Conservation (phyloP, 2,329 filamentous ascomycete species). For the Trichoderma oligosporum region DNA sequence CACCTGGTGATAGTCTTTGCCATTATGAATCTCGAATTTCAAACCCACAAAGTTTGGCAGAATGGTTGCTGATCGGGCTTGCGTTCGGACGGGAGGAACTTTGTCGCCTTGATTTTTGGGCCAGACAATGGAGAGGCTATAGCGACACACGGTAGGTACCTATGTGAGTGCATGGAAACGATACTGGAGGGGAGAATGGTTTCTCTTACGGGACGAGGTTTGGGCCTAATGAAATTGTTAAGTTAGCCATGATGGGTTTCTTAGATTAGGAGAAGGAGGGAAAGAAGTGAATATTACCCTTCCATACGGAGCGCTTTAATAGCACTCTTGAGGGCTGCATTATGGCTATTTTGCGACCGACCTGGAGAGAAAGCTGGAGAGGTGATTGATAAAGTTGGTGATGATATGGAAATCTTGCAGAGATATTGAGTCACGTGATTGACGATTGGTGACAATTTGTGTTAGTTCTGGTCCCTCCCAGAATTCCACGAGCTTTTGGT, state of each 20-base stretch:
- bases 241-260: neutral
- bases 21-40: constrained; percentile 87
- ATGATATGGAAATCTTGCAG: constrained; percentile 14
- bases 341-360: constrained; percentile 24
- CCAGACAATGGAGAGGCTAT: constrained; percentile 61
- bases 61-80: constrained; percentile 83
- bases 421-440: constrained; percentile 13
- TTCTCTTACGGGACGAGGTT: constrained; percentile 51
- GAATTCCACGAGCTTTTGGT: too few relatives aligned
- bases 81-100: constrained; percentile 73
- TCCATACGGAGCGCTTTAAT: constrained; percentile 79
- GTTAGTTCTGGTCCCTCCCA: neutral
- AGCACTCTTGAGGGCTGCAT: constrained; percentile 70
- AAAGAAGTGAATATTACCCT: constrained; percentile 53
- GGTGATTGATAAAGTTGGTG: neutral
- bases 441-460: neutral
- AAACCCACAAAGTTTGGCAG: constrained; percentile 88
- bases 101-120: constrained; percentile 57
- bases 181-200: neutral
- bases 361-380: neutral
- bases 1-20: constrained; percentile 79
- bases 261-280: neutral
- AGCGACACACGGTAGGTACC: constrained; percentile 20
- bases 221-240: constrained; percentile 40
- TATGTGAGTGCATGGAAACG: neutral